phyloP scores from a whole-genome alignment of 1,139 yeast species.

The Magnusiomyces ingens region DNA sequence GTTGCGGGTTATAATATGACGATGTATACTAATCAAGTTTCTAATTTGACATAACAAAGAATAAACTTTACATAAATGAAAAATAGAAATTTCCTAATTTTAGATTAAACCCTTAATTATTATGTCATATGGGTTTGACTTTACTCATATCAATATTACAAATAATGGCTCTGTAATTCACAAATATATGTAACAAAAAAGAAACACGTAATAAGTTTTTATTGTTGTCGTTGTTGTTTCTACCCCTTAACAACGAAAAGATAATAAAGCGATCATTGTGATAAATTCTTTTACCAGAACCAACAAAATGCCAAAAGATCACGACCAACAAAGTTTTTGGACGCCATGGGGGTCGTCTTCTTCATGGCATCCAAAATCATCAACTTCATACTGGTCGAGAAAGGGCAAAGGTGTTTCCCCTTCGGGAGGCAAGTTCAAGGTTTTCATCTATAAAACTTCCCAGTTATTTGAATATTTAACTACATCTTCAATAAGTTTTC shows the following conservation, averaged over 20 bases:
- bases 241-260: too few species aligned
- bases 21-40: too few species aligned
- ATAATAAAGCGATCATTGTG: too few species aligned
- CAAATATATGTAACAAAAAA: too few species aligned
- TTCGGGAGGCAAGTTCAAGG: too few species aligned
- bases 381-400: slow-evolving; percentile 6
- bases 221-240: not conserved
- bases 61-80: too few species aligned
- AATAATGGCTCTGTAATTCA: too few species aligned
- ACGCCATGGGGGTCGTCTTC: not conserved
- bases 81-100: too few species aligned
- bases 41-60: too few species aligned
- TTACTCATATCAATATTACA: not conserved
- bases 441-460: not conserved
- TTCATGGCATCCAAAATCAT: slow-evolving; percentile 6
- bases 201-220: not conserved
- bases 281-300: too few species aligned
- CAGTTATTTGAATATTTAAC: not conserved
- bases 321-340: slow-evolving; percentile 9
- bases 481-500: slow-evolving; percentile 9
- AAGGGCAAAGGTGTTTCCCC: slow-evolving; percentile 12
- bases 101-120: too few species aligned
- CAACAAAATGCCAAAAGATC: slow-evolving; percentile 12
- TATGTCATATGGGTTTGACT: not conserved
- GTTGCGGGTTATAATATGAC: too few species aligned